These are phyloP conservation scores for Carex pumila DNA, from an alignment of 176 grass and related monocot species.

Conservation along the genomic window DNA sequence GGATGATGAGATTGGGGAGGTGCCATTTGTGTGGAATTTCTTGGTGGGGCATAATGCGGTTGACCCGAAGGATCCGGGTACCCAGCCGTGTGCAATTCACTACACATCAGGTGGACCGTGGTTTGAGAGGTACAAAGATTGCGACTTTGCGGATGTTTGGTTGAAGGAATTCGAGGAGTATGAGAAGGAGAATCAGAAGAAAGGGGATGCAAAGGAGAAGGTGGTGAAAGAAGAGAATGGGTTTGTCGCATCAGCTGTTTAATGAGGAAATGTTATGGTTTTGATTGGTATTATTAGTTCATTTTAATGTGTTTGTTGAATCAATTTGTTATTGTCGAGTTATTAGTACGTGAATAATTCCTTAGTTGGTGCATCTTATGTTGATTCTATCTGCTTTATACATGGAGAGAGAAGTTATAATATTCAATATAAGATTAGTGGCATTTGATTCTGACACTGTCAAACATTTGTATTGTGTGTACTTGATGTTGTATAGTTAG, in stretches of 20 bases:
- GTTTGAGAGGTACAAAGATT: constrained; percentile 69
- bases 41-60: constrained; percentile 80
- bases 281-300: background rate
- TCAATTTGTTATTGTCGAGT: background rate
- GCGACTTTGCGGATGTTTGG: constrained; percentile 81
- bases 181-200: constrained; percentile 42
- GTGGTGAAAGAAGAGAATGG: constrained; percentile 26
- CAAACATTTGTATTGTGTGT: background rate
- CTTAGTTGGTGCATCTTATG: background rate
- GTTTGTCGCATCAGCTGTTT: background rate
- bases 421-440: background rate
- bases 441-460: background rate
- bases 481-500: background rate
- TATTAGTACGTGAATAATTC: background rate
- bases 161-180: constrained; percentile 44
- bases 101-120: constrained; percentile 82
- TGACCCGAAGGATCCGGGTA: constrained; percentile 40
- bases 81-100: constrained; percentile 51
- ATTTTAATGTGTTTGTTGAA: background rate
- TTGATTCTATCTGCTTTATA: background rate
- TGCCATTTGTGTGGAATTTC: constrained; percentile 85
- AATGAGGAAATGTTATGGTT: background rate
- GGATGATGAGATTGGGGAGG: constrained; percentile 71
- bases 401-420: background rate
- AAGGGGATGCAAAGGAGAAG: background rate